Evolutionary conservation across 2,329 filamentous ascomycete species (phyloP).

Genomic region (Colletotrichum scovillei): DNA sequence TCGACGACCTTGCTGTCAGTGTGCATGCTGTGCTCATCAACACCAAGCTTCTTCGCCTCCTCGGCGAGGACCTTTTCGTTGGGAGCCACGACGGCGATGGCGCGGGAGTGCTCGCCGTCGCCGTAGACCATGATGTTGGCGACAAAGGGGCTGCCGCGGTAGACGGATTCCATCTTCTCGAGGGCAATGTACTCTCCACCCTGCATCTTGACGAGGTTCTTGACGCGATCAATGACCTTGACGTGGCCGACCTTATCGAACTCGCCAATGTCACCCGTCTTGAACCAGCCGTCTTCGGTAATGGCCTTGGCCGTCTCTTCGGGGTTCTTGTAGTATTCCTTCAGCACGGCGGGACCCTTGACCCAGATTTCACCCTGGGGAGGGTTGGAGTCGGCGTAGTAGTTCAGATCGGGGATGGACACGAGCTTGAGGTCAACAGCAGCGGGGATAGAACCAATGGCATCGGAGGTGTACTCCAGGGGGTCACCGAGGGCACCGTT

Average conservation of each 20-base stretch:
- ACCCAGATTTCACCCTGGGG: conserved; percentile 96
- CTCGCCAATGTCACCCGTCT: conserved; percentile 94
- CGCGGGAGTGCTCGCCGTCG: conserved; percentile 78
- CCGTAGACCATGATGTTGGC: conserved; percentile 91
- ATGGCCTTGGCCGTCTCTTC: conserved; percentile 85
- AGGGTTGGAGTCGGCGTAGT: conserved; percentile 77
- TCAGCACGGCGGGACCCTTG: conserved; percentile 79
- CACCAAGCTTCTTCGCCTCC: conserved; percentile 69
- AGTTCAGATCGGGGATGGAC: conserved; percentile 89
- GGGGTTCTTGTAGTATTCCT: conserved; percentile 85
- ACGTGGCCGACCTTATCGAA: conserved; percentile 85
- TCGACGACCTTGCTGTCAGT: conserved; percentile 72
- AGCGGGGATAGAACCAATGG: conserved; percentile 82
- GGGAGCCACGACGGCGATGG: conserved; percentile 82
- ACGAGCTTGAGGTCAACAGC: conserved; percentile 92
- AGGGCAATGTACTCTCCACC: conserved; percentile 97
- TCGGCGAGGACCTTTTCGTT: conserved; percentile 73
- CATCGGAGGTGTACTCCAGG: conserved; percentile 81
- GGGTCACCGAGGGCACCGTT: conserved; percentile 88
- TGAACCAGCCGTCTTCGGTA: conserved; percentile 93
- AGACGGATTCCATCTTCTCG: conserved; percentile 94
- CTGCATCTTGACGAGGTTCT: conserved; percentile 96
- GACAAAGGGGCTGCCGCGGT: conserved; percentile 82
- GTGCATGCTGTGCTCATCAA: conserved; percentile 76
- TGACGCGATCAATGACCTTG: conserved; percentile 93